Conservation (phyloP, 2,329 filamentous ascomycete genomes). For the Verruconis gallopava region DNA sequence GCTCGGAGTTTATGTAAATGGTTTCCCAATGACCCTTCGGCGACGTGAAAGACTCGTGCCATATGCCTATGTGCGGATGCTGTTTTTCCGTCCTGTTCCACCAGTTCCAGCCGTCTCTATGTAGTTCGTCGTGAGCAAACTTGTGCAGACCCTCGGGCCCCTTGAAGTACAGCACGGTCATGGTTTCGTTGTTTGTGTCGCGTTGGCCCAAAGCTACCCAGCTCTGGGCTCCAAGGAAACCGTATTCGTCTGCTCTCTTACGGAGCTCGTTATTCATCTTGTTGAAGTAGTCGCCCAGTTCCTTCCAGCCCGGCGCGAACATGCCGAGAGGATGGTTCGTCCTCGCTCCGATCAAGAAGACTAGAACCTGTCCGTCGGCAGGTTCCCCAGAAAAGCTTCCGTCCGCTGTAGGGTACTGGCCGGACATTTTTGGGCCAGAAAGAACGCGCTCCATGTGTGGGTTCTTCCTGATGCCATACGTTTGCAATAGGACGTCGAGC, state of each 20-base stretch:
- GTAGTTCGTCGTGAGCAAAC: conserved; percentile 38
- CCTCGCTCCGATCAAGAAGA: conserved; percentile 10
- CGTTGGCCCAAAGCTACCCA: conserved; percentile 30
- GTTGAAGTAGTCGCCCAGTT: conserved; percentile 28
- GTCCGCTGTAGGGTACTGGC: conserved; percentile 25
- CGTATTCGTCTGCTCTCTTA: conserved; percentile 30
- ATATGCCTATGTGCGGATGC: conserved; percentile 35
- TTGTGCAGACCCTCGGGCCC: conserved; percentile 35
- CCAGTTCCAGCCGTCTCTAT: conserved; percentile 39
- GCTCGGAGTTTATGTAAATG: conserved; percentile 33
- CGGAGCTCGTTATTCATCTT: conserved; percentile 25
- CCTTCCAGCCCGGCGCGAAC: conserved; percentile 32
- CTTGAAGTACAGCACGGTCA: conserved; percentile 40
- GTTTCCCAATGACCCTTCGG: conserved; percentile 36
- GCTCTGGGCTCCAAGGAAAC: conserved; percentile 29
- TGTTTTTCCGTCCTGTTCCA: conserved; percentile 27
- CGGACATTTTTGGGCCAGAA: conserved; percentile 21
- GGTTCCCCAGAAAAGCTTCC: conserved; percentile 21
- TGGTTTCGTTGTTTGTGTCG: conserved; percentile 32
- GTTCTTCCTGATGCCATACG: conserved; percentile 23
- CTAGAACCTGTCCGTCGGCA: conserved; percentile 11
- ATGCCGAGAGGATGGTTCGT: conserved; percentile 31
- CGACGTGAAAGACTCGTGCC: conserved; percentile 41
- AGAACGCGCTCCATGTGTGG: conserved; percentile 25
- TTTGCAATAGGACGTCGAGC: conserved; percentile 22